A percentile compares a stretch with the other conserved stretches of the same genome.
Evolutionary conservation across 2,329 filamentous ascomycete species (phyloP).

Genomic region (Fusarium haematococcum): DNA sequence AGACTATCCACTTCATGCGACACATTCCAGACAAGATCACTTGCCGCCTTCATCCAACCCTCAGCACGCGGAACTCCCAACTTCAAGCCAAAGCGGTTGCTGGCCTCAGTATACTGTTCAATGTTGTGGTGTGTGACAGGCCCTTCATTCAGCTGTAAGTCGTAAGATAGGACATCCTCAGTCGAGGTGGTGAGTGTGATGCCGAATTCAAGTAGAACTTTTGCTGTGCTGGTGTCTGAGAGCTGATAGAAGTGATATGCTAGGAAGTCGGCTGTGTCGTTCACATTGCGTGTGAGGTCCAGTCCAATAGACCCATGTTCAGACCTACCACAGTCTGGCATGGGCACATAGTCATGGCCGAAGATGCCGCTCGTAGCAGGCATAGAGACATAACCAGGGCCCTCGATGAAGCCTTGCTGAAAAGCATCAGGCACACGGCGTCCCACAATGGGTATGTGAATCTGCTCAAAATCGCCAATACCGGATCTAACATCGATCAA

Average conservation of each 20-base stretch:
- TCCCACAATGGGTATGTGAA: conserved; percentile 68
- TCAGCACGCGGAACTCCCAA: conserved; percentile 31
- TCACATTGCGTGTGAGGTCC: neutral
- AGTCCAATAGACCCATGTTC: conserved; percentile 27
- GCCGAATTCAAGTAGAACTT: conserved; percentile 21
- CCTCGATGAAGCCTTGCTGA: conserved; percentile 69
- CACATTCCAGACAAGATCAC: conserved; percentile 26
- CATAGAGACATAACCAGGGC: conserved; percentile 59
- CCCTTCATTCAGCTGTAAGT: conserved; percentile 7
- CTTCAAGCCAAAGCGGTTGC: conserved; percentile 28
- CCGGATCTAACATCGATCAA: conserved; percentile 49
- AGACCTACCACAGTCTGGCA: conserved; percentile 29
- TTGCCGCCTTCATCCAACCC: conserved; percentile 37
- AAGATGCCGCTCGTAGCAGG: conserved; percentile 7
- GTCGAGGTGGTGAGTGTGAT: conserved; percentile 22
- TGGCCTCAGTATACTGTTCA: conserved; percentile 16
- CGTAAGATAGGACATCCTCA: conserved; percentile 20
- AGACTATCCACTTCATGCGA: conserved; percentile 12
- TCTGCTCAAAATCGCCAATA: conserved; percentile 53
- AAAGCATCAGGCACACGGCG: conserved; percentile 62
- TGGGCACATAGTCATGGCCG: conserved; percentile 2
- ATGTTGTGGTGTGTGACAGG: neutral
- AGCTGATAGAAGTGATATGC: conserved; percentile 30
- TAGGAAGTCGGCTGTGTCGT: neutral
- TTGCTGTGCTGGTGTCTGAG: neutral